Evolutionary conservation across 225 moss, liverwort and hornwort species (phyloP).

Genomic region (Neckera pumila): DNA sequence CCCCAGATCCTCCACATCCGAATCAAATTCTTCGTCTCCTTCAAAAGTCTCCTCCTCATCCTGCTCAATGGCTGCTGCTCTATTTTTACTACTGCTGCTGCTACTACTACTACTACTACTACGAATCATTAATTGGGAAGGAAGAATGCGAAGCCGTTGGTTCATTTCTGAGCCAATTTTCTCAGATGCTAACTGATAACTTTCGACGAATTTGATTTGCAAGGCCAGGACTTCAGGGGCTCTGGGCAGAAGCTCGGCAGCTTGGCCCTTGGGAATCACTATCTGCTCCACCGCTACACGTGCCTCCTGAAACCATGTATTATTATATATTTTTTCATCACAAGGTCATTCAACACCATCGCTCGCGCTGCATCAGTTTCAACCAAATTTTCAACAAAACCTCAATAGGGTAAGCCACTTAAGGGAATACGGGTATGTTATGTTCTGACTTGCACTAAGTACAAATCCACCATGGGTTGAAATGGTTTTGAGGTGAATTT

Average conservation of each 20-base stretch:
- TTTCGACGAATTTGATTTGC: constrained; percentile 81
- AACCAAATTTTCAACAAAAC: background rate
- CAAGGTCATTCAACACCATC: constrained; percentile 8
- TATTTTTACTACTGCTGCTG: background rate
- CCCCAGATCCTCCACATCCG: constrained; percentile 45
- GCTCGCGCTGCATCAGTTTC: constrained; percentile 15
- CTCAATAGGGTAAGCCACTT: background rate
- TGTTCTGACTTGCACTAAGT: background rate
- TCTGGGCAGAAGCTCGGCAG: constrained; percentile 81
- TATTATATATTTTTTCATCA: background rate
- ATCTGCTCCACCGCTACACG: constrained; percentile 92
- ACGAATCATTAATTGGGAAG: constrained; percentile 5
- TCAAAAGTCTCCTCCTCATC: constrained; percentile 33
- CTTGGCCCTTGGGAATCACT: constrained; percentile 78
- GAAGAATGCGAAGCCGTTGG: constrained; percentile 74
- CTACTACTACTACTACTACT: background rate
- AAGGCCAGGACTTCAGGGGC: constrained; percentile 57
- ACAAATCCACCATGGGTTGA: background rate
- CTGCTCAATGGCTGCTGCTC: background rate
- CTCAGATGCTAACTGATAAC: constrained; percentile 74
- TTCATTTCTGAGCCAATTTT: constrained; percentile 36
- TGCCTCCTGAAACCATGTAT: constrained; percentile 63
- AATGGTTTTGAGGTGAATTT: background rate
- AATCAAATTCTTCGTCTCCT: constrained; percentile 39
- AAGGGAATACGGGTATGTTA: background rate